Evolutionary conservation across 805 yeast genomes (phyloP).

Genomic region (Diddensiella transvaalensis): DNA sequence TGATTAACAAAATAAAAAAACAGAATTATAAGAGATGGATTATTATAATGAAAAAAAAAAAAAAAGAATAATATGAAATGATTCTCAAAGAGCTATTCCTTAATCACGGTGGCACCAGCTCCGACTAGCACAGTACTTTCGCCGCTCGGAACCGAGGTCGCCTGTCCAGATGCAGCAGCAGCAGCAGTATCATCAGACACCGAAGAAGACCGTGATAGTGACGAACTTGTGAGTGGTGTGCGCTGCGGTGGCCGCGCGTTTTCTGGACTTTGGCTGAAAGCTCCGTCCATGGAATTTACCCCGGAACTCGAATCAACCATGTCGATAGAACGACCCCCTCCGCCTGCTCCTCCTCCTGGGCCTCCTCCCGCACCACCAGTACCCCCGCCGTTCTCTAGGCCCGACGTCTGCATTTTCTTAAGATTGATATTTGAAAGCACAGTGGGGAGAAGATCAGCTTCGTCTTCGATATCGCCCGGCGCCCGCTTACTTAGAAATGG

Average conservation of each 20-base stretch:
- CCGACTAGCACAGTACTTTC: background rate
- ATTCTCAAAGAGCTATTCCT: too few relatives aligned
- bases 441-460: constrained; percentile 34
- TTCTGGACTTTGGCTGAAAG: constrained; percentile 31
- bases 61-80: too few relatives aligned
- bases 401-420: constrained; percentile 13
- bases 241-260: constrained; percentile 15
- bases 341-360: background rate
- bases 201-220: constrained; percentile 6
- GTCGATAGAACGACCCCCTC: constrained; percentile 1
- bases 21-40: too few relatives aligned
- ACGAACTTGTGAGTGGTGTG: constrained; percentile 1
- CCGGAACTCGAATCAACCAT: constrained; percentile 4
- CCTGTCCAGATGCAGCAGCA: too few relatives aligned
- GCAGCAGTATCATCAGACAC: background rate
- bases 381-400: constrained; percentile 1
- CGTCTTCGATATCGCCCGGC: constrained; percentile 22
- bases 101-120: too few relatives aligned
- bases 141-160: too few relatives aligned
- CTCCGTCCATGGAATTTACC: constrained; percentile 33
- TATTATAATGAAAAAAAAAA: too few relatives aligned
- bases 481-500: constrained; percentile 35
- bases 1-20: too few relatives aligned
- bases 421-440: constrained; percentile 26
- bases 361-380: background rate